Evolutionary conservation across 163 green algal genomes (phyloP), one percentile per base, ranked within the genome.

Genomic region (Trebouxiophyceae sp.): DNA sequence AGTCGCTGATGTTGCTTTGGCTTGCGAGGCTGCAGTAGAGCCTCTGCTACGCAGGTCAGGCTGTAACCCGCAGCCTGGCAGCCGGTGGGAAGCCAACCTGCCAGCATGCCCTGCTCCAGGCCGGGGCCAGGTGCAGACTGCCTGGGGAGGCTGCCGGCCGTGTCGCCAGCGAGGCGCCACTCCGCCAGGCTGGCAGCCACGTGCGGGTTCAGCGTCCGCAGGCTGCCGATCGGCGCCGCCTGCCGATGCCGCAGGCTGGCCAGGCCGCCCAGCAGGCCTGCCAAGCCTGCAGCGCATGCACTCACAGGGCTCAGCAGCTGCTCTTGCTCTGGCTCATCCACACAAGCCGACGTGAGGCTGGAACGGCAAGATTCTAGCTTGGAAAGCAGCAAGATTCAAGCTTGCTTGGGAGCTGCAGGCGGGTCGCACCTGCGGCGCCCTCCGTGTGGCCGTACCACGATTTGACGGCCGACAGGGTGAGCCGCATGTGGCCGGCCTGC

Each of bases 171-270:
- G 55, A 31, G 2, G 46, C 20, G 6, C 57, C 54, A 62, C 22
- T 55, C 63, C 46, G 57, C 55, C 23, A 74, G 62, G 23, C 39
- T 39, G 24, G 67, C 30, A 24, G 30, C 60, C 5, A 89, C 71
- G 34, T 84, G 74, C 0, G 78, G 77, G 60, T 87, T 92, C 39
- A 89, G 16, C 0, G 26, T 23, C 19, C 64, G 31, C 31, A 92
- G 69, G 69, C 86, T 76, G 31, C 82, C 23, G 4, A 85, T 45
- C 5, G 76, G 68, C 54, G 54, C 22, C 3, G 33, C 24, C 29
- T 26, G 34, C 2, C 23, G 19, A 22, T 32, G 23, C 3, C 26
- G 57, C 57, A 63, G 19, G 39, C 39, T 16, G 12, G 12, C 39
- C 39, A 50, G 12, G 39, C 12, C 39, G 12, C 39, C 39, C 39